Evolutionary conservation across 1,284 basidiomycete genomes (phyloP).

Genomic region (Rugiboletus extremiorientalis): DNA sequence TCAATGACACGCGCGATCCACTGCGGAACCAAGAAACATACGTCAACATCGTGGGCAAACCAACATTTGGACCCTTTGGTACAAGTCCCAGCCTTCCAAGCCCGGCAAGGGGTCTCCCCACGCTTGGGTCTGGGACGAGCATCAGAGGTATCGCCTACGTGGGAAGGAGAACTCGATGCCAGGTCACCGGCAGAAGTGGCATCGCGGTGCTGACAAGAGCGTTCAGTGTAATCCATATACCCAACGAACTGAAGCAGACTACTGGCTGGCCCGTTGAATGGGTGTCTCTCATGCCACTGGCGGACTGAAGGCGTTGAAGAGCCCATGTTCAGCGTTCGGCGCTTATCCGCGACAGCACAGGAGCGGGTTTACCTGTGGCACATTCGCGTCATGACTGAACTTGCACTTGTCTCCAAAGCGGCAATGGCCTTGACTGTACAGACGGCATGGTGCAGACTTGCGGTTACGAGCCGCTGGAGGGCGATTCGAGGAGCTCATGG

Average conservation of each 20-base stretch:
- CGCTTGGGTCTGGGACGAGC: conserved; percentile 22
- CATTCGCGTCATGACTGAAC: conserved; percentile 17
- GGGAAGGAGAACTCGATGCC: neutral
- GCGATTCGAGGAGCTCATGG: conserved; percentile 13
- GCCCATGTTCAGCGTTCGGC: neutral
- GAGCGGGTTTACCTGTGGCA: conserved; percentile 10
- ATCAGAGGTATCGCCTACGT: conserved; percentile 13
- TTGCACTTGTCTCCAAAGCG: conserved; percentile 25
- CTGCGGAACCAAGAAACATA: conserved; percentile 13
- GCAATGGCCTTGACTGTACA: conserved; percentile 23
- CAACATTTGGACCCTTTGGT: conserved; percentile 27
- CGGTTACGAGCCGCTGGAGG: neutral
- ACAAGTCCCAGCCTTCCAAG: conserved; percentile 34
- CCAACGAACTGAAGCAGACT: neutral
- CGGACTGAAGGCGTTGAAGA: neutral
- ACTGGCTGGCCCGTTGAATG: neutral
- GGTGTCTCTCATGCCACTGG: conserved; percentile 1
- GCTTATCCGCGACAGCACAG: neutral
- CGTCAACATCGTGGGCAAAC: conserved; percentile 27
- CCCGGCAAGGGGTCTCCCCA: conserved; percentile 21
- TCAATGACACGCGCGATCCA: neutral
- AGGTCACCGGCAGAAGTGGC: neutral
- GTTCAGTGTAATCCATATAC: neutral
- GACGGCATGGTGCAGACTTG: conserved; percentile 15
- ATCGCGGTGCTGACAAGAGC: neutral